Base-by-base conservation (phyloP, 805 yeast genomes). In the Candida coleopterorum region DNA sequence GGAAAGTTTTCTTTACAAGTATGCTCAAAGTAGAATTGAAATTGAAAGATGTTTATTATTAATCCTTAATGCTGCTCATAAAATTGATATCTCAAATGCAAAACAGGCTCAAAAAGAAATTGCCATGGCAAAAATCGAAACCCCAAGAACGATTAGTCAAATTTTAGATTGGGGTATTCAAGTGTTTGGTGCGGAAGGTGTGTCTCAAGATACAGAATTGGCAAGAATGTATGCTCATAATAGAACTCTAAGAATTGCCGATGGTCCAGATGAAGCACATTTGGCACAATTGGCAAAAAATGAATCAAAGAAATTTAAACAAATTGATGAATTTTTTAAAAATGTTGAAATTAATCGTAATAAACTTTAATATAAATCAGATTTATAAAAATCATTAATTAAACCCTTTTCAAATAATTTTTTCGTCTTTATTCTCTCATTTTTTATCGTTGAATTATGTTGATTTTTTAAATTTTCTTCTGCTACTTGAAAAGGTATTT, bases 201-300 rank as follows among this genome's bases (percentile, higher is more conserved):
- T 78, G 8, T 70, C 76, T 28, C 78, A 76, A 52, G 84, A 79
- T 44, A 71, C 78, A 8, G 77, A 73, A 35, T 59, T 79, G 50
- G 77, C 83, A 2, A 55, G 70, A 40, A 54, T 70, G 55, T 79
- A 71, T 56, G 74, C 75, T 17, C 54, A 56, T 38, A 60, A 70
- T 32, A 64, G 85, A 52, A 75, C 79, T 29, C 64, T 78, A 38
- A 60, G 84, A 43, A 74, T 77, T 38, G 83, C 84, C 11, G 85
- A 79, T 52, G 84, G 84, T 9, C 85, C 85, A 2, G 84, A 78
- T 59, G 84, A 77, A 53, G 80, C 79, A 3, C 82, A 79, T 51
- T 57, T 75, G 51, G 58, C 60, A 41, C 83, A 77, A 56, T 60
- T 79, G 44, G 82, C 76, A 6, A 66, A 75, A 40, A 53, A 60